A percentile compares a stretch with the other conserved stretches of the same genome.
These are phyloP conservation scores for Paraphaeosphaeria minitans DNA, from an alignment of 2,329 filamentous ascomycete genomes.

Conservation along the genomic window DNA sequence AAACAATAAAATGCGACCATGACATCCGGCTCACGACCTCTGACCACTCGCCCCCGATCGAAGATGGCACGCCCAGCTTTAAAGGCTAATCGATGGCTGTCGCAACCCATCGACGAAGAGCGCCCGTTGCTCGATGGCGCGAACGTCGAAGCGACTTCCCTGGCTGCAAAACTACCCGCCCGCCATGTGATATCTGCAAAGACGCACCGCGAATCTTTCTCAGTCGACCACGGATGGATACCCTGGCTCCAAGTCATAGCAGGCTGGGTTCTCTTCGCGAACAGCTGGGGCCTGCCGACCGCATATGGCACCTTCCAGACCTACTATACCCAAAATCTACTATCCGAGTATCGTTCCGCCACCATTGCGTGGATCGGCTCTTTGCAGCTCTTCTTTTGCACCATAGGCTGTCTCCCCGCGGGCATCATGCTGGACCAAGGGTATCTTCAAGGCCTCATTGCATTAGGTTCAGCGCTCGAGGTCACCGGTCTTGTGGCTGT, in stretches of 20 bases:
- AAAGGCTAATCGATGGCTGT: not conserved
- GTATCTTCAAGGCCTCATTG: slow-evolving; percentile 37
- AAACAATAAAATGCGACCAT: no score
- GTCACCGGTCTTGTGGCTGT: slow-evolving; percentile 35
- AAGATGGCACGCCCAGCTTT: no score
- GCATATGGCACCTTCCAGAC: no score
- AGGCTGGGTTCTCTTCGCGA: slow-evolving; percentile 29
- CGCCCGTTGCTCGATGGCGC: slow-evolving; percentile 16
- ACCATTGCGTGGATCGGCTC: slow-evolving; percentile 45
- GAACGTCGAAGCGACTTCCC: not conserved
- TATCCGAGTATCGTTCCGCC: slow-evolving; percentile 37
- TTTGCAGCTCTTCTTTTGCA: slow-evolving; percentile 43
- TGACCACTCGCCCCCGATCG: no score
- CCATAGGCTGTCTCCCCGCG: slow-evolving; percentile 37
- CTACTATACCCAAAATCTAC: no score
- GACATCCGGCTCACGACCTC: not conserved
- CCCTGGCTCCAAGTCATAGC: slow-evolving; percentile 53
- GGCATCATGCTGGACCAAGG: slow-evolving; percentile 39
- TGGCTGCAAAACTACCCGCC: slow-evolving; percentile 10
- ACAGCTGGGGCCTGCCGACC: no score
- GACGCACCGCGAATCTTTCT: slow-evolving; percentile 18
- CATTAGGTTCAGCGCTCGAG: slow-evolving; percentile 34
- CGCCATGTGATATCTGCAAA: slow-evolving; percentile 17
- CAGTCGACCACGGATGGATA: slow-evolving; percentile 36
- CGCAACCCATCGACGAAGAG: slow-evolving; percentile 13